Evolutionary conservation across 257 asterid genomes (phyloP).

Genomic region (Phtheirospermum japonicum): DNA sequence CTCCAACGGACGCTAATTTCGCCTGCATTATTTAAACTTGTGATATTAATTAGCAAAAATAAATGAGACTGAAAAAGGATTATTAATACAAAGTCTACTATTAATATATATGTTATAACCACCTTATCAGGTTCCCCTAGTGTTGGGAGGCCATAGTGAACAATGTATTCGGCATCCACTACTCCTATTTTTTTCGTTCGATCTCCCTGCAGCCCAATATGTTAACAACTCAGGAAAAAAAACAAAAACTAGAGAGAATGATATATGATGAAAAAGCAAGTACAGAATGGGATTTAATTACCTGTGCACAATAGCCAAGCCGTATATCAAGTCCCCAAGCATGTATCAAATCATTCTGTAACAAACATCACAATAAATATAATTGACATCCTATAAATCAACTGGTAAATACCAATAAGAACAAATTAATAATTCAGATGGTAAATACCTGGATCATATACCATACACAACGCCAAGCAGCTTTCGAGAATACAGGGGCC

Average conservation of each 20-base stretch:
- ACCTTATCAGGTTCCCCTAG: slow-evolving; percentile 68
- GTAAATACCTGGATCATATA: slow-evolving; percentile 88
- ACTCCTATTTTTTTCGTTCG: slow-evolving; percentile 70
- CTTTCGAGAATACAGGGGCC: slow-evolving; percentile 87
- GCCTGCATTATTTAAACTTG: slow-evolving; percentile 15
- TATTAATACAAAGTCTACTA: too few relatives aligned
- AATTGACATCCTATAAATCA: too few relatives aligned
- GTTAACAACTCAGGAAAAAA: neutral
- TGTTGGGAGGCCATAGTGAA: slow-evolving; percentile 84
- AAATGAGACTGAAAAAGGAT: neutral
- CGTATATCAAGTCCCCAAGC: slow-evolving; percentile 92
- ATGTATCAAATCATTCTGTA: slow-evolving; percentile 85
- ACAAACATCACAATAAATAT: too few relatives aligned
- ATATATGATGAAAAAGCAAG: neutral
- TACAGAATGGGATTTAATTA: slow-evolving; percentile 1
- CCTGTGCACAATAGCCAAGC: slow-evolving; percentile 92
- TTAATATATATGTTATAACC: too few relatives aligned
- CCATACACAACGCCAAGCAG: slow-evolving; percentile 94
- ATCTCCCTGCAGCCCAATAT: slow-evolving; percentile 49
- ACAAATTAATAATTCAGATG: too few relatives aligned
- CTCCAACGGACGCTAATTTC: neutral
- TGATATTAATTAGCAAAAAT: neutral
- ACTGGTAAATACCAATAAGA: too few relatives aligned
- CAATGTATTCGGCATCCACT: slow-evolving; percentile 76
- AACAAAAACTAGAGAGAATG: neutral